phyloP scores from a whole-genome alignment of 75 land plant genomes.

The Pseudotsuga menziesii region DNA sequence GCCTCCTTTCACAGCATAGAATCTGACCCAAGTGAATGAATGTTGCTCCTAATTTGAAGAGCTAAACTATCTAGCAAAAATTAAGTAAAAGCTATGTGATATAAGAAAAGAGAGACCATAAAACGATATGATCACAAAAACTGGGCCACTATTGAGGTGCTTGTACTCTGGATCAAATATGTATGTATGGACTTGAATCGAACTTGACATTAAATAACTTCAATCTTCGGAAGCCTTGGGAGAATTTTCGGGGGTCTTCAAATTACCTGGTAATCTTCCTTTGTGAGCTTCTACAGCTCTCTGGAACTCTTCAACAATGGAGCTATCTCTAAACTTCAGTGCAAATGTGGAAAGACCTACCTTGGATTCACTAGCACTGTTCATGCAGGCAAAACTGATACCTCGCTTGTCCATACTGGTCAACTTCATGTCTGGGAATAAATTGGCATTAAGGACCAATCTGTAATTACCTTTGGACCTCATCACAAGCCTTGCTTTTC shows the following conservation, averaged over 20 bases:
- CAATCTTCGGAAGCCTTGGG: conserved; percentile 45
- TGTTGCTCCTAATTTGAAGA: conserved; percentile 1
- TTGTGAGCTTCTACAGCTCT: conserved; percentile 27
- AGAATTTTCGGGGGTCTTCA: conserved; percentile 74
- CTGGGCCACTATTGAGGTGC: neutral
- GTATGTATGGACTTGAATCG: neutral
- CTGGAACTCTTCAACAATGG: conserved; percentile 22
- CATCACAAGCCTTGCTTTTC: conserved; percentile 49
- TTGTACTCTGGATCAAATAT: neutral
- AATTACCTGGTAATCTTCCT: conserved; percentile 28
- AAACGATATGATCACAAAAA: neutral
- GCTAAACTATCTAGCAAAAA: neutral
- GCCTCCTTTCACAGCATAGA: neutral
- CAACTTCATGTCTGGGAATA: conserved; percentile 39
- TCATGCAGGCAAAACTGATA: conserved; percentile 35
- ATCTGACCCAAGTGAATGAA: conserved; percentile 2
- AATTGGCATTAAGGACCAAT: conserved; percentile 32
- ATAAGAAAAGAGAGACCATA: neutral
- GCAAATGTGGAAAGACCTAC: conserved; percentile 33
- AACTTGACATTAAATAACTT: conserved; percentile 12
- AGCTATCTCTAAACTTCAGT: conserved; percentile 29
- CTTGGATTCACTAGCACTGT: conserved; percentile 29
- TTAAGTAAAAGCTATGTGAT: neutral
- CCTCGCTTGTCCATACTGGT: conserved; percentile 44
- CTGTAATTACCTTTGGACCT: conserved; percentile 42